phyloP scores from a whole-genome alignment of 495 filamentous ascomycete species.

The Polyplosphaeria fusca region DNA sequence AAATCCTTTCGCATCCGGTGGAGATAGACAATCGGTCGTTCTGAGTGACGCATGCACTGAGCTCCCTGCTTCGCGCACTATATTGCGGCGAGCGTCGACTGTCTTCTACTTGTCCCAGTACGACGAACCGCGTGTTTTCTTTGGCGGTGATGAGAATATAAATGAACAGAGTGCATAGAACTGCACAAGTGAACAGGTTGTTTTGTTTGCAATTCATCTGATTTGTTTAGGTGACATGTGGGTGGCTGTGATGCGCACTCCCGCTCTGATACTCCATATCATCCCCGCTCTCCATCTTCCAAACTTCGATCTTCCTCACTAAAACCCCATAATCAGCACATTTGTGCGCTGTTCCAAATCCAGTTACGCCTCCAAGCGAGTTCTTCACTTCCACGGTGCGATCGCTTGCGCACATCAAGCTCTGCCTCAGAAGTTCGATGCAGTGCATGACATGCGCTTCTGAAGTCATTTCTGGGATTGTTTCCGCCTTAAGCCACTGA shows the following conservation, averaged over 20 bases:
- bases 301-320: neutral
- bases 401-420: neutral
- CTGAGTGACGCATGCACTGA: no score
- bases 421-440: neutral
- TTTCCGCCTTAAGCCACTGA: neutral
- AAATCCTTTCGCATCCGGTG: no score
- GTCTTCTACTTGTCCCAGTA: no score
- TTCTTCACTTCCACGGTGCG: neutral
- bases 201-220: no score
- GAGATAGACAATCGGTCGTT: no score
- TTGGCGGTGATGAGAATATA: no score
- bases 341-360: neutral
- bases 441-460: constrained; percentile 1
- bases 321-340: neutral
- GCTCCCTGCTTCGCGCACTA: no score
- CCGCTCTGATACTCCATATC: neutral
- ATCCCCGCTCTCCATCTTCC: neutral
- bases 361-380: neutral
- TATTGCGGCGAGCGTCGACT: no score
- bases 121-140: no score
- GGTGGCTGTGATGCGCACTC: neutral
- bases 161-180: no score
- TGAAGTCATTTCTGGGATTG: neutral
- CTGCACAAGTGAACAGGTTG: no score
- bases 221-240: no score